Evolutionary conservation across 1,284 basidiomycete species (phyloP).

Genomic region (Prillingera fragicola): DNA sequence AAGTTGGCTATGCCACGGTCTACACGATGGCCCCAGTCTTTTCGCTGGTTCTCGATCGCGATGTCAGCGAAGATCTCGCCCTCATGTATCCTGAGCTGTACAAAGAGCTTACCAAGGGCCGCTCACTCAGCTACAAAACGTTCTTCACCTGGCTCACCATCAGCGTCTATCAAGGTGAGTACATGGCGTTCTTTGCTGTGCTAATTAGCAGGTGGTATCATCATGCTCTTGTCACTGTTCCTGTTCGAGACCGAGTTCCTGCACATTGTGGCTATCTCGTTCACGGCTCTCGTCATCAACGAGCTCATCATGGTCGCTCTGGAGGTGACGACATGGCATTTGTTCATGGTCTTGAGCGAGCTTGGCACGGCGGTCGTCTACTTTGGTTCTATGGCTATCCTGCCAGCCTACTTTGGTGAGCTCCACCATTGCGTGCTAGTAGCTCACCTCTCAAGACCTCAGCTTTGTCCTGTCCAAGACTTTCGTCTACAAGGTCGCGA

Average conservation of each 20-base stretch:
- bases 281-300: conserved; percentile 91
- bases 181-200: neutral
- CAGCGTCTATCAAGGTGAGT: conserved; percentile 87
- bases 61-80: conserved; percentile 93
- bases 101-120: conserved; percentile 94
- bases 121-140: conserved; percentile 88
- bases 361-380: conserved; percentile 85
- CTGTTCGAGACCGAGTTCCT: conserved; percentile 97
- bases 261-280: conserved; percentile 97
- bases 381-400: conserved; percentile 81
- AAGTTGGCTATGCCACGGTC: conserved; percentile 95
- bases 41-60: conserved; percentile 89
- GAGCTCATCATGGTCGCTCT: conserved; percentile 98
- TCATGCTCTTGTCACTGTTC: conserved; percentile 95
- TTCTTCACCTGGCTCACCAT: conserved; percentile 99
- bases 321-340: conserved; percentile 97
- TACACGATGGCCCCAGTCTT: conserved; percentile 99
- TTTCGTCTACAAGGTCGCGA: conserved; percentile 92
- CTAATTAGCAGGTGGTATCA: conserved; percentile 69
- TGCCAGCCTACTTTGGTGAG: conserved; percentile 95
- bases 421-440: conserved; percentile 11
- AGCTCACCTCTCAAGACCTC: conserved; percentile 59
- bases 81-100: conserved; percentile 95
- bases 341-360: conserved; percentile 93
- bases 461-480: conserved; percentile 80